Percentiles rank a stretch among this genome's conserved stretches.
Evolutionary conservation across 768 basidiomycete species (phyloP).

Genomic region (Auriscalpium orientale): DNA sequence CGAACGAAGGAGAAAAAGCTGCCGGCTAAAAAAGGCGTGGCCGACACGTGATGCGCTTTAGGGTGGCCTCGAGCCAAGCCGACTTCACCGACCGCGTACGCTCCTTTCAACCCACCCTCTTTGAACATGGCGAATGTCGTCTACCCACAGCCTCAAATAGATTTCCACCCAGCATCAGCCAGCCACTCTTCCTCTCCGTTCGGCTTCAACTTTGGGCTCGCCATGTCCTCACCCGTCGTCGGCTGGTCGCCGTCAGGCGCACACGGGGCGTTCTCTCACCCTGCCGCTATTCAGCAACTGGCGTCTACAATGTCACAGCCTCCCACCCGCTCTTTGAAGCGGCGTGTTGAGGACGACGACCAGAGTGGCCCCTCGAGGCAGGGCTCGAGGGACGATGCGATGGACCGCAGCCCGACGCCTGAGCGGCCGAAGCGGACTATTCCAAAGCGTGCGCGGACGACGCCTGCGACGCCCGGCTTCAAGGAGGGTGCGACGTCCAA

Average conservation of each 20-base stretch:
- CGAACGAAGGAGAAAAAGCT: neutral
- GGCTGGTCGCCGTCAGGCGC: conserved; percentile 37
- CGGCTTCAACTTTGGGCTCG: conserved; percentile 67
- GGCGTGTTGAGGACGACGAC: conserved; percentile 71
- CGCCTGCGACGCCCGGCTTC: conserved; percentile 22
- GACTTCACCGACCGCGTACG: neutral
- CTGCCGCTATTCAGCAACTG: conserved; percentile 47
- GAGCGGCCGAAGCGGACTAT: conserved; percentile 65
- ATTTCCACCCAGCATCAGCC: conserved; percentile 52
- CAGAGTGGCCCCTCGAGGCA: conserved; percentile 21
- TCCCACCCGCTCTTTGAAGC: conserved; percentile 44
- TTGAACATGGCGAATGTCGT: conserved; percentile 62
- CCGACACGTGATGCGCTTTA: neutral
- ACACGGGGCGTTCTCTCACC: conserved; percentile 33
- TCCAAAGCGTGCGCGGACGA: conserved; percentile 57
- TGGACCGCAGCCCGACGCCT: conserved; percentile 83
- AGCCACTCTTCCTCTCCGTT: conserved; percentile 57
- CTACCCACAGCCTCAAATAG: conserved; percentile 46
- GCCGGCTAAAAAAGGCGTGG: neutral
- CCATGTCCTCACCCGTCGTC: conserved; percentile 36
- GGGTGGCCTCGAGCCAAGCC: neutral
- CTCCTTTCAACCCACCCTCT: neutral
- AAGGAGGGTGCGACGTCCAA: conserved; percentile 36
- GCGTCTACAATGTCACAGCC: conserved; percentile 40
- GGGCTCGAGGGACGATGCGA: conserved; percentile 51